Base-by-base conservation (phyloP, 192 early-diverging fungal genomes). In the Backusella macrospora region DNA sequence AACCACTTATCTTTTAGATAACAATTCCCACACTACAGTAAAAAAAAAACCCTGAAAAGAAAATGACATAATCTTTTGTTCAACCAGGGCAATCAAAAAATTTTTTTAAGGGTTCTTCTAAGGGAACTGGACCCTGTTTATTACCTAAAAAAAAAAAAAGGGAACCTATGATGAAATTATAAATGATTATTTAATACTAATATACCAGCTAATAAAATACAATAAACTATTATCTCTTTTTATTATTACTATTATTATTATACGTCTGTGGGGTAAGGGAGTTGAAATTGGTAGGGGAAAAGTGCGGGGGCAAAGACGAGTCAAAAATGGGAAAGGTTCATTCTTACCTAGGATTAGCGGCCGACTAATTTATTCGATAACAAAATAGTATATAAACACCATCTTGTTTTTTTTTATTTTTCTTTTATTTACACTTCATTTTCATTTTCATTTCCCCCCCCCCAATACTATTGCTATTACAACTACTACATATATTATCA, bases 41-140 rank as follows among this genome's bases (percentile, higher is more conserved):
- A 52, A 18, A 52, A 52, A n/a, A 52, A 43, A 43, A 1, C 49
- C 15, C 8, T 52, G 18, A n/a, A 52, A 52, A 0, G 21, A 18
- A 52, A 52, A 52, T 52, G 49, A 52, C 49, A 52, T 52, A 52
- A 52, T 52, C 49, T 52, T 2, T 34, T 34, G 29, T 49, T 18
- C 49, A 7, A 18, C n/a, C 18, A 52, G 49, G 49, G 49, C 49
- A 7, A 21, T 52, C 3, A 52, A 23, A n/a, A n/a, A n/a, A n/a
- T 6, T 21, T 52, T 52, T 52, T 52, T 43, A 52, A 52, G 49
- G 49, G 49, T 52, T 52, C 49, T 52, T 52, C 21, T n/a, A 52
- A 52, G 49, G 49, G 49, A 52, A 18, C 49, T 52, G 49, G 49
- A 52, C 49, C 49, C 49, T 52, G 49, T 52, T 16, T 52, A 52